phyloP scores from a whole-genome alignment of 345 rosid species.

The Carallia brachiata region DNA sequence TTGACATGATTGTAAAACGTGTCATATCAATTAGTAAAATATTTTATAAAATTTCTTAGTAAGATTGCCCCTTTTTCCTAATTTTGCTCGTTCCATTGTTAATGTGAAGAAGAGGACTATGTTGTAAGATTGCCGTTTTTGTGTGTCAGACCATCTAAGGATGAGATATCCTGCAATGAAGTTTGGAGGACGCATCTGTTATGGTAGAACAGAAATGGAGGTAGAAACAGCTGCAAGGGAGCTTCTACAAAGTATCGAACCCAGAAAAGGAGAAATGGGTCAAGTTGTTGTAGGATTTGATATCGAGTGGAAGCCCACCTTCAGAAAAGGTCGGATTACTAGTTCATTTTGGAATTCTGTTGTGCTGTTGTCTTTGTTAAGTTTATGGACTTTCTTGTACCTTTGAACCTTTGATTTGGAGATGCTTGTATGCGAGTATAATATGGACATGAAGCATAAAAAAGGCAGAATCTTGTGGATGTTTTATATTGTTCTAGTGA shows the following conservation, averaged over 20 bases:
- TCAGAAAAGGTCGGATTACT: conserved; percentile 44
- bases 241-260: conserved; percentile 48
- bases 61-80: background rate
- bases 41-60: no score
- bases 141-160: conserved; percentile 34
- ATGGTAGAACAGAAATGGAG: conserved; percentile 48
- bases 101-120: background rate
- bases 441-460: background rate
- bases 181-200: conserved; percentile 60
- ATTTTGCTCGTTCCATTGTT: background rate
- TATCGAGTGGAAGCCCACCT: conserved; percentile 77
- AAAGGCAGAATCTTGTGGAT: background rate
- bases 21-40: no score
- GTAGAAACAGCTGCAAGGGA: conserved; percentile 61
- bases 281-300: conserved; percentile 61
- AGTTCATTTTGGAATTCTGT: background rate
- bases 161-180: conserved; percentile 54
- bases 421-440: background rate
- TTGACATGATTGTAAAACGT: no score
- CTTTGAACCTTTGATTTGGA: background rate
- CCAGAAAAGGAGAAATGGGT: conserved; percentile 39
- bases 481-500: background rate
- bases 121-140: conserved; percentile 1
- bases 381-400: background rate
- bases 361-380: background rate